These are phyloP conservation scores for Pichia sp. DNA, from an alignment of 1,139 yeast genomes.

Conservation along the genomic window DNA sequence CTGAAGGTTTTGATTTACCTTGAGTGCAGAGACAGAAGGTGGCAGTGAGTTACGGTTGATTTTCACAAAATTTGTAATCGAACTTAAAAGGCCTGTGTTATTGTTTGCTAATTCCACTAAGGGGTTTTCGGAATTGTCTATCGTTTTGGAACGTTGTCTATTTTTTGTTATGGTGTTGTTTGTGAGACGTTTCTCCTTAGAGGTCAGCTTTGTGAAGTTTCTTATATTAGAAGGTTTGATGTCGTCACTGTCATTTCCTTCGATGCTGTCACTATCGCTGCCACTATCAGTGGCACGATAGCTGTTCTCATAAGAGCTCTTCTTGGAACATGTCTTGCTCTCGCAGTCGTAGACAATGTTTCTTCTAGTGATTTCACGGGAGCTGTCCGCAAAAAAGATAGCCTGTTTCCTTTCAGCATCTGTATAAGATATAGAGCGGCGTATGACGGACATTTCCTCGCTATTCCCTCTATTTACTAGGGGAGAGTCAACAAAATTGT, in stretches of 20 bases:
- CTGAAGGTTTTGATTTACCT: neutral
- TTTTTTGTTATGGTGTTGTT: constrained; percentile 5
- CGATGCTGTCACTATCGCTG: neutral
- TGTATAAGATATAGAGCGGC: constrained; percentile 16
- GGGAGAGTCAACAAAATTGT: neutral
- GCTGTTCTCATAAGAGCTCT: neutral
- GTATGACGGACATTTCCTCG: constrained; percentile 4
- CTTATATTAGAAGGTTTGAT: neutral
- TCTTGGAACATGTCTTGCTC: neutral
- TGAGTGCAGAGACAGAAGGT: constrained; percentile 7
- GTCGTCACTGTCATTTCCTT: neutral
- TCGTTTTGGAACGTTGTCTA: constrained; percentile 30
- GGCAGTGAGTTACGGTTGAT: constrained; percentile 14
- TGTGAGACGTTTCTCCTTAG: neutral
- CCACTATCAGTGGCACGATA: neutral
- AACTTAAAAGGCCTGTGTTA: constrained; percentile 26
- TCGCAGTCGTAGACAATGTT: neutral
- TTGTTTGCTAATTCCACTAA: constrained; percentile 13
- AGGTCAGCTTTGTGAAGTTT: neutral
- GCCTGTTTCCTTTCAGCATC: constrained; percentile 14
- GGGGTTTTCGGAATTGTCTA: constrained; percentile 26
- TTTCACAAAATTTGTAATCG: constrained; percentile 30
- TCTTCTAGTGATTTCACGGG: neutral
- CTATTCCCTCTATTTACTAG: neutral
- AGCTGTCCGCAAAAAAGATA: constrained; percentile 5